Evolutionary conservation across 108 stramenopile species (phyloP).

Genomic region (Pelagomonas calceolata): DNA sequence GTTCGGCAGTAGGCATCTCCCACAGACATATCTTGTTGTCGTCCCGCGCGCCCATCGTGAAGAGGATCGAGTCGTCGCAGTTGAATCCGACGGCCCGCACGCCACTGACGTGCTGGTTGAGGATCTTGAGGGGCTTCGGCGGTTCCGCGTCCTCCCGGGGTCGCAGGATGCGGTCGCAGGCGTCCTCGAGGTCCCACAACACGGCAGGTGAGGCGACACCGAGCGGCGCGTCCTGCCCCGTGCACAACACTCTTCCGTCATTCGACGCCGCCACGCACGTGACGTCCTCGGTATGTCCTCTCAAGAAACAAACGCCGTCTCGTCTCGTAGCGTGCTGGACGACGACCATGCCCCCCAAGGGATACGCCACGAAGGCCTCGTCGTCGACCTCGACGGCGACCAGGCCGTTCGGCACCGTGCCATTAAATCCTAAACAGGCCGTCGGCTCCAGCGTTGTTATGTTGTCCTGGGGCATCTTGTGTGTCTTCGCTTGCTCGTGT

Average conservation of each 20-base stretch:
- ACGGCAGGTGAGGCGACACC: constrained; percentile 52
- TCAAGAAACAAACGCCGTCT: constrained; percentile 38
- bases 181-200: constrained; percentile 60
- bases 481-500: no score
- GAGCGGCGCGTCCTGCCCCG: constrained; percentile 51
- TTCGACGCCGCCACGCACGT: constrained; percentile 53
- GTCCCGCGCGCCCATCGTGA: constrained; percentile 65
- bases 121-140: constrained; percentile 37
- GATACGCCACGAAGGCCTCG: no score
- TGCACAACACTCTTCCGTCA: constrained; percentile 53
- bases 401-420: no score
- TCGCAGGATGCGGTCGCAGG: constrained; percentile 29
- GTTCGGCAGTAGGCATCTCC: constrained; percentile 48
- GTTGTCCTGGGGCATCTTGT: no score
- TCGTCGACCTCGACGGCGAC: no score
- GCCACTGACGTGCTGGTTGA: constrained; percentile 56
- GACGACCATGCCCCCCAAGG: no score
- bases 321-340: no score
- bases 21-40: constrained; percentile 76
- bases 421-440: no score
- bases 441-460: no score
- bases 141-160: constrained; percentile 6
- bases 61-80: constrained; percentile 48
- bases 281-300: constrained; percentile 60
- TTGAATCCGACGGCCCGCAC: constrained; percentile 54